Evolutionary conservation across 1,139 yeast genomes (phyloP).

Genomic region (Taiozyma sp.): DNA sequence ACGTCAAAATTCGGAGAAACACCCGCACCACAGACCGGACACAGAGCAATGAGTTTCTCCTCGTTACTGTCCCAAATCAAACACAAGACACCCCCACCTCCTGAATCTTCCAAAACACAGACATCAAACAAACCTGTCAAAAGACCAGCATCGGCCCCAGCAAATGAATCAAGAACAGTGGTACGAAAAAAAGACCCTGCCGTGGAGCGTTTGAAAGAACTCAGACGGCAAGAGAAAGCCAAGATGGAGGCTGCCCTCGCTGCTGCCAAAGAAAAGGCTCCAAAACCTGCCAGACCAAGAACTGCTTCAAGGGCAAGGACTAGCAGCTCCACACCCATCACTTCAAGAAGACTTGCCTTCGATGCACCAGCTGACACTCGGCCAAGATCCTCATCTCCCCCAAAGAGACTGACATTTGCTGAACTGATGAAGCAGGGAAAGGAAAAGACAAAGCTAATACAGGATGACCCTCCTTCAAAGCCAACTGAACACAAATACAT

Average conservation of each 20-base stretch:
- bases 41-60: slow-evolving; percentile 15
- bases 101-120: background rate
- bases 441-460: slow-evolving; percentile 22
- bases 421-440: slow-evolving; percentile 71
- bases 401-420: slow-evolving; percentile 51
- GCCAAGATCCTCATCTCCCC: slow-evolving; percentile 11
- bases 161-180: background rate
- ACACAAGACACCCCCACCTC: slow-evolving; percentile 8
- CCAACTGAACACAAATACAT: background rate
- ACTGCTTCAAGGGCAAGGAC: slow-evolving; percentile 1
- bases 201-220: slow-evolving; percentile 54
- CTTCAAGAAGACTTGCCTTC: background rate
- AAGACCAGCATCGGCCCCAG: background rate
- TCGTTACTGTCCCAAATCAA: slow-evolving; percentile 17
- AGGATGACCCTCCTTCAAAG: slow-evolving; percentile 8
- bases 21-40: background rate
- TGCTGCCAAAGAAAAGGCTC: slow-evolving; percentile 1
- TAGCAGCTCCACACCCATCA: background rate
- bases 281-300: slow-evolving; percentile 11
- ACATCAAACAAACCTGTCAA: background rate
- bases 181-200: slow-evolving; percentile 34
- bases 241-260: slow-evolving; percentile 31
- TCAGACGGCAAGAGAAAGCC: slow-evolving; percentile 49
- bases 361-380: background rate
- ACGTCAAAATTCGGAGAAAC: background rate